Conservation (phyloP, 1,139 yeast species). For the Suhomyces chickasaworum region DNA sequence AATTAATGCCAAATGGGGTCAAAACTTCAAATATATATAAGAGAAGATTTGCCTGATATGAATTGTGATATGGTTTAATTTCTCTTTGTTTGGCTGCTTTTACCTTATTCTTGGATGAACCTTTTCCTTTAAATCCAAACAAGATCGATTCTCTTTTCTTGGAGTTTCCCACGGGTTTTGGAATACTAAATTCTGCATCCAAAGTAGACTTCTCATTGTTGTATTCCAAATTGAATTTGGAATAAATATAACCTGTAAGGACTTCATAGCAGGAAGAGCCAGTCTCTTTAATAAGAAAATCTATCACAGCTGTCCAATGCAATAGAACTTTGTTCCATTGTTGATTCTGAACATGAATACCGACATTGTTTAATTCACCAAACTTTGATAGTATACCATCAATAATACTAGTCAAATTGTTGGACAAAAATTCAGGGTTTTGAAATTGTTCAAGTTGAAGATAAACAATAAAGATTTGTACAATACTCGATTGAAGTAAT, state of each 20-base stretch:
- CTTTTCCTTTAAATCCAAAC: constrained; percentile 33
- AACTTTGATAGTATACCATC: constrained; percentile 38
- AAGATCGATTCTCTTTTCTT: constrained; percentile 31
- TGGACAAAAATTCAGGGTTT: constrained; percentile 38
- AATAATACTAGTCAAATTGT: constrained; percentile 31
- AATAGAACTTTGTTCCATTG: constrained; percentile 35
- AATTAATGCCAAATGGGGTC: constrained; percentile 43
- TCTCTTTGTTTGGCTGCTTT: constrained; percentile 22
- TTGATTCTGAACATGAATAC: constrained; percentile 36
- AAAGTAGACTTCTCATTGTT: constrained; percentile 9
- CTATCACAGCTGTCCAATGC: constrained; percentile 37
- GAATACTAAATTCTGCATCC: constrained; percentile 10
- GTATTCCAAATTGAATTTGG: constrained; percentile 28
- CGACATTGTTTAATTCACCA: constrained; percentile 23
- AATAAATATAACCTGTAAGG: constrained; percentile 34
- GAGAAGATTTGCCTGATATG: constrained; percentile 38
- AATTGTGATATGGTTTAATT: constrained; percentile 36
- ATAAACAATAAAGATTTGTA: constrained; percentile 40
- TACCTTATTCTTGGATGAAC: constrained; percentile 21
- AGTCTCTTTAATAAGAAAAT: constrained; percentile 39
- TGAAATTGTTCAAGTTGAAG: constrained; percentile 49
- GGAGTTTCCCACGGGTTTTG: constrained; percentile 1
- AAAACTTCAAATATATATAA: constrained; percentile 35
- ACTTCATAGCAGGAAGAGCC: constrained; percentile 46
- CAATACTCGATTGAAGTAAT: constrained; percentile 35